A percentile compares a stretch with the other conserved stretches of the same genome.
Evolutionary conservation across 2,329 filamentous ascomycete species (phyloP).

Genomic region (Paracoccidioides brasiliensis): DNA sequence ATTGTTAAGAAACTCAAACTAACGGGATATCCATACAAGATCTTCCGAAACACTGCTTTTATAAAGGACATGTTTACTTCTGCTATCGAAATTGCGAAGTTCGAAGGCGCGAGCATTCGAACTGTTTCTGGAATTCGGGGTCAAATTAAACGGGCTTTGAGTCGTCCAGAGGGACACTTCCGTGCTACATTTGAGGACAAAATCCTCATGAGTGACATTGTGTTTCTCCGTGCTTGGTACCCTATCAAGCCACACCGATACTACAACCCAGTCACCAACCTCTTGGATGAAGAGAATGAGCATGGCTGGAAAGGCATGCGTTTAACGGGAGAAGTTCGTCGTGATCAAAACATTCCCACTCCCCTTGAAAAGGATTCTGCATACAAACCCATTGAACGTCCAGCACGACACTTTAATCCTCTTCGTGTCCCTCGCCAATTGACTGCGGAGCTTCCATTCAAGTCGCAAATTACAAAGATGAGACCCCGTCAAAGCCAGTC

Average conservation of each 20-base stretch:
- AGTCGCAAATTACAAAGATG: slow-evolving; percentile 74
- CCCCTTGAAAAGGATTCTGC: slow-evolving; percentile 72
- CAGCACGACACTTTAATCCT: slow-evolving; percentile 63
- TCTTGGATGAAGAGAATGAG: slow-evolving; percentile 48
- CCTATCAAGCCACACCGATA: slow-evolving; percentile 89
- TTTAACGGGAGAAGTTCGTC: slow-evolving; percentile 80
- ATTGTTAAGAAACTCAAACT: slow-evolving; percentile 99
- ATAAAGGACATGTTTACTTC: slow-evolving; percentile 98
- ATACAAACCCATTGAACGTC: slow-evolving; percentile 53
- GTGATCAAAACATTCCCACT: slow-evolving; percentile 58
- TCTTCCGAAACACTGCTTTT: slow-evolving; percentile 98
- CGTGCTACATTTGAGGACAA: slow-evolving; percentile 98
- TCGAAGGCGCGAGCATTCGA: slow-evolving; percentile 88
- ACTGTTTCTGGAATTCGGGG: slow-evolving; percentile 92
- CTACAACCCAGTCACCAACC: slow-evolving; percentile 91
- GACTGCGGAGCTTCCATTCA: slow-evolving; percentile 77
- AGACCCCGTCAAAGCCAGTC: slow-evolving; percentile 68
- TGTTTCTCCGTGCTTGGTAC: slow-evolving; percentile 95
- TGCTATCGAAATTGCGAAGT: slow-evolving; percentile 89
- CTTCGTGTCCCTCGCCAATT: slow-evolving; percentile 36
- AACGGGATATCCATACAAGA: slow-evolving; percentile 86
- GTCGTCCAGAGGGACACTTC: slow-evolving; percentile 90
- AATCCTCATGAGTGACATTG: slow-evolving; percentile 89
- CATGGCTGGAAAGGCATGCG: slow-evolving; percentile 74
- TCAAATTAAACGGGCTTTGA: slow-evolving; percentile 91